phyloP scores from a whole-genome alignment of 2,329 filamentous ascomycete species.

The Fusarium ramigenum region DNA sequence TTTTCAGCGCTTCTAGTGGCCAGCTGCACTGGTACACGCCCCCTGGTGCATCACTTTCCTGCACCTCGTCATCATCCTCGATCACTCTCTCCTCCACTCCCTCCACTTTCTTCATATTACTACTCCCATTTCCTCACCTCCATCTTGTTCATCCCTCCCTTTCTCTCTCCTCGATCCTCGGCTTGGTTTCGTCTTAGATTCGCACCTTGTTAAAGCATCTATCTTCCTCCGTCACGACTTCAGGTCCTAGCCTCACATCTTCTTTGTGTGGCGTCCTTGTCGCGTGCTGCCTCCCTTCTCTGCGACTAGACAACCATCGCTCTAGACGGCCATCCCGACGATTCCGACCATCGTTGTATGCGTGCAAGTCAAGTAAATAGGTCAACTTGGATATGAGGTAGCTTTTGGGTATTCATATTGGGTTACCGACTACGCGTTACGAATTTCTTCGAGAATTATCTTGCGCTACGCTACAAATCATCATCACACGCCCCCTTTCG shows the following conservation, averaged over 20 bases:
- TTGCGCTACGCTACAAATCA: slow-evolving; percentile 11
- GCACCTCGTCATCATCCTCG: slow-evolving; percentile 44
- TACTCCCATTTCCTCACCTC: slow-evolving; percentile 37
- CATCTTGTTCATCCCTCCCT: slow-evolving; percentile 24
- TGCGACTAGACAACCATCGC: slow-evolving; percentile 36
- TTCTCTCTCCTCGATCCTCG: slow-evolving; percentile 32
- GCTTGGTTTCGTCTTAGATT: slow-evolving; percentile 35
- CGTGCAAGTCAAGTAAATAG: slow-evolving; percentile 33
- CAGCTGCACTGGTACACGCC: slow-evolving; percentile 31
- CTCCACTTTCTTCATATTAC: slow-evolving; percentile 39
- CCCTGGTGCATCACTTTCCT: slow-evolving; percentile 32
- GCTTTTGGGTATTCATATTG: slow-evolving; percentile 49
- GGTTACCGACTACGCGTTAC: slow-evolving; percentile 34
- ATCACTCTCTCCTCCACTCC: slow-evolving; percentile 40
- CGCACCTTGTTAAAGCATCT: slow-evolving; percentile 32
- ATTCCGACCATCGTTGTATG: slow-evolving; percentile 30
- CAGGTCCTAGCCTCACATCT: slow-evolving; percentile 26
- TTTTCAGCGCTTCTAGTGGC: slow-evolving; percentile 24
- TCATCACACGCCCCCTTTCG: slow-evolving; percentile 6
- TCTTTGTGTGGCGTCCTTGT: slow-evolving; percentile 39
- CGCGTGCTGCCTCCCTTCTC: slow-evolving; percentile 39
- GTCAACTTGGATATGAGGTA: slow-evolving; percentile 49
- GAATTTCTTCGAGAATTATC: slow-evolving; percentile 24
- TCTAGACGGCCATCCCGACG: slow-evolving; percentile 37
- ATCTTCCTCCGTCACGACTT: slow-evolving; percentile 22